phyloP scores from a whole-genome alignment of 139 green algal genomes.

The Chlorella sp. region DNA sequence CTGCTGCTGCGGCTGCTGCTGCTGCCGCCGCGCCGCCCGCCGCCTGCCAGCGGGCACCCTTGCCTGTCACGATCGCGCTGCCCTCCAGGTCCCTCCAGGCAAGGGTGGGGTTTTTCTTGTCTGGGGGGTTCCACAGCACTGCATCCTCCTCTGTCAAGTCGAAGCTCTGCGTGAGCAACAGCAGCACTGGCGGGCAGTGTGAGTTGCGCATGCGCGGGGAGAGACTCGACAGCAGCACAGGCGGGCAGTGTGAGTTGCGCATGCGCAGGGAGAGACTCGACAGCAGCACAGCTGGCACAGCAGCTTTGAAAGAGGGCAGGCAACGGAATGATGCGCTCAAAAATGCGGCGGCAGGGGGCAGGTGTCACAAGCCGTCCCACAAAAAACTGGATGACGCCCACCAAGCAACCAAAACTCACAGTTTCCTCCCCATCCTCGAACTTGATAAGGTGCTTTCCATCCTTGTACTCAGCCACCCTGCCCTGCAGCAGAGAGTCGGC shows the following conservation, averaged over 20 bases:
- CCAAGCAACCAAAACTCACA: no score
- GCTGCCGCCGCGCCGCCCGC: background rate
- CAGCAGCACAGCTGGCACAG: background rate
- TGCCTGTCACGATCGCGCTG: background rate
- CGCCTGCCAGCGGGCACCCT: background rate
- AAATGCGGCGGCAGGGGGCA: no score
- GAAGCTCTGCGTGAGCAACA: background rate
- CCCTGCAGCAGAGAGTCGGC: no score
- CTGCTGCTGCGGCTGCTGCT: background rate
- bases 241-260: background rate
- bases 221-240: background rate
- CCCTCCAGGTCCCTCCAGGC: no score
- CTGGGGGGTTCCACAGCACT: background rate
- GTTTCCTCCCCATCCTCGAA: no score
- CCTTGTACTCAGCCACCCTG: no score
- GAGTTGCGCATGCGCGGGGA: no score
- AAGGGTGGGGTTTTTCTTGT: background rate
- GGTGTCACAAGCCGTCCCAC: no score
- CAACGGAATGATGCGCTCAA: background rate
- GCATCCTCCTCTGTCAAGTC: background rate
- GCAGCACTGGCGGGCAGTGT: no score
- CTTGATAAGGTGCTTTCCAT: no score
- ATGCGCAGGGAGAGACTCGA: background rate
- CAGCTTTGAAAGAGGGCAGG: background rate
- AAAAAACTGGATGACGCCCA: no score